Evolutionary conservation across 2,329 filamentous ascomycete species (phyloP), one percentile per base, ranked within the genome.

Genomic region (Calonectria pseudoturangicola): DNA sequence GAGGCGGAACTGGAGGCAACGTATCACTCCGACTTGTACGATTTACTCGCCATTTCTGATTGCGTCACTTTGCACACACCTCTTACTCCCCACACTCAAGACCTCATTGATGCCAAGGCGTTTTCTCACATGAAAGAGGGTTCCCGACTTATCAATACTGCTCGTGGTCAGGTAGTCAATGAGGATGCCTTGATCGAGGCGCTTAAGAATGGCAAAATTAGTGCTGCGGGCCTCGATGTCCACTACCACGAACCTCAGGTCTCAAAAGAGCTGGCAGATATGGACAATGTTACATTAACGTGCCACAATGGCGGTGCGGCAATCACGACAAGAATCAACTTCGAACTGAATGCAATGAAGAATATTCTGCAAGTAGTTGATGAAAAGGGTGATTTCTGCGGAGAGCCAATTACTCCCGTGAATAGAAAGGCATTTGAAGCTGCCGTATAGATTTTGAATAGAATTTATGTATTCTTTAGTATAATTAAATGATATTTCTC

Each of bases 171-270:
- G 60, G 77, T 91, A 1, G 83, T 91, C 0, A 87, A 91, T 69
- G 88, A 91, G 73, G 84, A 85, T 1, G 88, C 86, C 4, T 76
- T 91, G 30, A 81, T 88, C 1, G 77, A 78, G 7, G 89, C 87
- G 0, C 74, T 91, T 47, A 84, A 88, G 66, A 83, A 79, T 5
- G 88, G 88, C 0, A 84, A 84, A 7, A 48, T 91, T 1, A 80
- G 80, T 0, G 85, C 86, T 2, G 89, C 87, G 0, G 89, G 87
- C 0, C 76, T 91, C 15, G 90, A 91, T 76, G 89, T 91, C 15
- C 88, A 90, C 79, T 86, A 87, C 7, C 77, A 87, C 56, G 89
- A 91, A 78, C 89, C 89, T 0, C 75, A 85, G 68, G 87, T 91
- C 8, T 80, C 78, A 4, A 79, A 78, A 70, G 80, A 78, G 58